phyloP scores from a whole-genome alignment of 2,329 filamentous ascomycete genomes.

The Myriangium duriaei region DNA sequence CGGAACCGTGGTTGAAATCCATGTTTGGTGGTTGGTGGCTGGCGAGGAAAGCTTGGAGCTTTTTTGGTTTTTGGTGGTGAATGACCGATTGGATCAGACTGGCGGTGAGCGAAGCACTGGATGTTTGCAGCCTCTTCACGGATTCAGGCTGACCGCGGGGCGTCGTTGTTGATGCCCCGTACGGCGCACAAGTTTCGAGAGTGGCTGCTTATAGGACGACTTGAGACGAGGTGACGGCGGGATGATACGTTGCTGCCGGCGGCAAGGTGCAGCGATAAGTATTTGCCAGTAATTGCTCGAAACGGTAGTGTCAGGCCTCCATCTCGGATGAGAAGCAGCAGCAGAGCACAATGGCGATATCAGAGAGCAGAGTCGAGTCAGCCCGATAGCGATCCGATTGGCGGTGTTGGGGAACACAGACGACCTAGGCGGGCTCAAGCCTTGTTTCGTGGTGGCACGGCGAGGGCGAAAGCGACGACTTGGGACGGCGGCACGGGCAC shows the following conservation, averaged over 20 bases:
- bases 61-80: too few relatives aligned
- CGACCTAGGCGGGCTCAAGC: background rate
- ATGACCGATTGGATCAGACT: slow-evolving; percentile 2
- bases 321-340: background rate
- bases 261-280: too few relatives aligned
- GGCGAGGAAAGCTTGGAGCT: background rate
- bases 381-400: background rate
- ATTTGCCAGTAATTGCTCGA: too few relatives aligned
- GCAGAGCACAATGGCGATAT: background rate
- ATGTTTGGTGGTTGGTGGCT: slow-evolving; percentile 3
- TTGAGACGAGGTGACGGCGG: background rate
- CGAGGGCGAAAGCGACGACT: background rate
- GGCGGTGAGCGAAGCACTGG: slow-evolving; percentile 6
- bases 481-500: background rate
- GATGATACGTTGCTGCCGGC: too few relatives aligned
- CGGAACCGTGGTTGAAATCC: slow-evolving; percentile 9
- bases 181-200: background rate
- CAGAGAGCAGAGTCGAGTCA: background rate
- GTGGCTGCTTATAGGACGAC: background rate
- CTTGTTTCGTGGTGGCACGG: background rate
- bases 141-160: background rate
- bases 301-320: background rate
- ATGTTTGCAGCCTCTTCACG: background rate
- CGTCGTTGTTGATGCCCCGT: background rate
- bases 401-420: too few relatives aligned